These are phyloP conservation scores for Chaetomium cochliodes DNA, from an alignment of 495 filamentous ascomycete species.

Conservation along the genomic window DNA sequence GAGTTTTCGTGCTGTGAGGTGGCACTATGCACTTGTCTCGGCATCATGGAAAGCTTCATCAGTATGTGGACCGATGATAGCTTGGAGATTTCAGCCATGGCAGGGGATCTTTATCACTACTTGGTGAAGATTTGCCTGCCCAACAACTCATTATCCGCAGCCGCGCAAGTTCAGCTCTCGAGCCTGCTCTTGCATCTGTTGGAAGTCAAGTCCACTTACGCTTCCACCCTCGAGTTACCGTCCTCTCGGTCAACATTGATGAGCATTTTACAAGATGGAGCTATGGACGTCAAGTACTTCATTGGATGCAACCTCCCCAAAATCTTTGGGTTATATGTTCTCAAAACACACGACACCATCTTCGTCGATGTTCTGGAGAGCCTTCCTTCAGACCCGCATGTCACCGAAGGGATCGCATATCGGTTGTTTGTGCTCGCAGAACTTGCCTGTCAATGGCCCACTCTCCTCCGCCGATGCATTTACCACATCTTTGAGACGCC, in stretches of 20 bases:
- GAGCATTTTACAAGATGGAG: slow-evolving; percentile 61
- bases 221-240: slow-evolving; percentile 51
- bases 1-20: slow-evolving; percentile 75
- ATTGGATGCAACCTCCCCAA: slow-evolving; percentile 66
- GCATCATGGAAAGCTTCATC: slow-evolving; percentile 65
- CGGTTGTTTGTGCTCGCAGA: slow-evolving; percentile 71
- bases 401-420: slow-evolving; percentile 80
- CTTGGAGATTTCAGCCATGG: slow-evolving; percentile 58
- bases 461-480: slow-evolving; percentile 74
- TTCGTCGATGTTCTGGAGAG: slow-evolving; percentile 72
- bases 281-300: slow-evolving; percentile 72
- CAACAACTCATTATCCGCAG: slow-evolving; percentile 62
- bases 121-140: slow-evolving; percentile 64
- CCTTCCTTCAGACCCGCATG: slow-evolving; percentile 68
- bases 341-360: slow-evolving; percentile 77
- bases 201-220: slow-evolving; percentile 62
- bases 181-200: slow-evolving; percentile 66
- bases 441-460: slow-evolving; percentile 77
- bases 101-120: slow-evolving; percentile 75
- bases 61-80: slow-evolving; percentile 59
- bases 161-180: slow-evolving; percentile 64
- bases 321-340: slow-evolving; percentile 74
- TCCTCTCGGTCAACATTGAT: slow-evolving; percentile 76
- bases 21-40: slow-evolving; percentile 64
- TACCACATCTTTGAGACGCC: slow-evolving; percentile 93